These are phyloP conservation scores for Fusarium udum DNA, from an alignment of 2,329 filamentous ascomycete genomes.

Conservation along the genomic window DNA sequence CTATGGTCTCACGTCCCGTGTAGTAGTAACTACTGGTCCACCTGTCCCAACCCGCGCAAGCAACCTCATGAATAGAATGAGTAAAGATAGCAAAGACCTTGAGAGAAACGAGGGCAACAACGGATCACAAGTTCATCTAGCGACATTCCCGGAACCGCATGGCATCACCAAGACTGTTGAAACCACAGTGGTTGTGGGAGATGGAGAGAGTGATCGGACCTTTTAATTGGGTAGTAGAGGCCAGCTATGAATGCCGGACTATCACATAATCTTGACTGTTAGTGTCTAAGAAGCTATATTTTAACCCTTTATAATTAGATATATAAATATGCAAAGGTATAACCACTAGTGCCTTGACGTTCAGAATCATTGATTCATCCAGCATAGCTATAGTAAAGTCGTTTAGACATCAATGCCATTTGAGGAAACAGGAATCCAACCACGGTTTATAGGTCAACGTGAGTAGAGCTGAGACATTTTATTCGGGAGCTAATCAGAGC, in stretches of 20 bases:
- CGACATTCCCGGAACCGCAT: slow-evolving; percentile 7
- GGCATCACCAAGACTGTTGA: slow-evolving; percentile 30
- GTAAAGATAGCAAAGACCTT: slow-evolving; percentile 17
- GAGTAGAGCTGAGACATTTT: background rate
- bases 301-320: no score
- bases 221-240: background rate
- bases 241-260: no score
- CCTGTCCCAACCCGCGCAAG: background rate
- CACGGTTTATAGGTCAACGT: rapidly evolving
- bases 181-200: slow-evolving; percentile 22
- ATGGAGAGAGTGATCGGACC: slow-evolving; percentile 7
- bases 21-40: slow-evolving; percentile 6
- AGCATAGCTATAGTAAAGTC: no score
- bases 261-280: background rate
- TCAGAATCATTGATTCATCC: background rate
- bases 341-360: background rate
- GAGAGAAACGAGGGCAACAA: background rate
- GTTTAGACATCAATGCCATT: background rate
- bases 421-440: rapidly evolving
- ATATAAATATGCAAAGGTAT: rapidly evolving
- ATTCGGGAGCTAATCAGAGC: background rate
- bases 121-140: slow-evolving; percentile 22
- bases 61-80: background rate
- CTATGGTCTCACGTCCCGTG: slow-evolving; percentile 13
- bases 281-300: background rate